Base-by-base conservation (phyloP, 805 yeast genomes). In the Zygotorulaspora danielsina region DNA sequence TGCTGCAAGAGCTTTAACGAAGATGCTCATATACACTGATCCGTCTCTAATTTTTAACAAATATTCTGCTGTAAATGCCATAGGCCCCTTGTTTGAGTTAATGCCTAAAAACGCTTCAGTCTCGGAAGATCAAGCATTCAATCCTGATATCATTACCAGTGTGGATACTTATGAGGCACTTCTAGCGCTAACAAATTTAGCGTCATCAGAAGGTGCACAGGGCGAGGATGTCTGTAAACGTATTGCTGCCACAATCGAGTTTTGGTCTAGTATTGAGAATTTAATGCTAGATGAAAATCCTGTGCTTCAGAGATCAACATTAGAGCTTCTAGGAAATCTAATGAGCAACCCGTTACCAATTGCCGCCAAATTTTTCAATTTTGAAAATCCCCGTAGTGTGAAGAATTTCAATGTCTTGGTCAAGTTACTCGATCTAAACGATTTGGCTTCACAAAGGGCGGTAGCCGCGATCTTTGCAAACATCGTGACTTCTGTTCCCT, bases 301-400 rank as follows among this genome's bases (percentile, higher is more conserved):
- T 1, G 56, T 67, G 38, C 57, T 84, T 3, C 85, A 80, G 54
- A 65, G 75, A 35, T 77, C 85, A 0, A 49, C 79, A 0, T 66
- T 83, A 59, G 88, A 84, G 51, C 69, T 84, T 12, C 57, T 81
- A 7, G 73, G 82, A 43, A 84, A 84, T 54, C 55, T 83, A 33
- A 71, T 78, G 53, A 64, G 63, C 29, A 59, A 62, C 36, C 63
- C 66, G 17, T 13, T 54, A 12, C 51, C 56, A 40, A 59, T 76
- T 22, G 79, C 76, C 1, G 60, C 48, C 1, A 75, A 76, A 44
- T 72, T 82, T 49, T 83, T 83, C 64, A 78, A 81, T 49, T 65
- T 76, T 11, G 72, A 65, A 8, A 56, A 57, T 9, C 53, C 58
- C 17, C 46, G 51, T 5, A 64, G 70, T 39, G 55, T 58, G 28